These are phyloP conservation scores for Beta macrorhiza DNA, from an alignment of 179 eudicot genomes.

Conservation along the genomic window DNA sequence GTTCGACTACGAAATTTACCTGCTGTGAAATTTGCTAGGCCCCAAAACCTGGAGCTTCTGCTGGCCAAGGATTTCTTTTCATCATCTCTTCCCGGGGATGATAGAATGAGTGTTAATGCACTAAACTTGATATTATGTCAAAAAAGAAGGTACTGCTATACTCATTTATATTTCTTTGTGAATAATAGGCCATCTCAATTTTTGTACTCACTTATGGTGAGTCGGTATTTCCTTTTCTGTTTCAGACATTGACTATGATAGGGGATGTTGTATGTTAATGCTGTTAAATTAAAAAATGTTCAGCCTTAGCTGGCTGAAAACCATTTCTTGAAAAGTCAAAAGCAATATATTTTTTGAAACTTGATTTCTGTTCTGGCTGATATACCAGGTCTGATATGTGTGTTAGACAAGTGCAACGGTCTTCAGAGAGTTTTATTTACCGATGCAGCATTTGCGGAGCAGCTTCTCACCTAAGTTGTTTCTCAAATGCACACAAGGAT, in stretches of 20 bases:
- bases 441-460: constrained; percentile 84
- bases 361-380: background rate
- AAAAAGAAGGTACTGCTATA: constrained; percentile 60
- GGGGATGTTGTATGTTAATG: background rate
- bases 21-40: constrained; percentile 48
- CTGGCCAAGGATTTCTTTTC: constrained; percentile 74
- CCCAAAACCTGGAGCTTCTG: constrained; percentile 73
- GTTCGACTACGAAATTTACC: constrained; percentile 11
- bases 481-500: constrained; percentile 75
- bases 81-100: constrained; percentile 66
- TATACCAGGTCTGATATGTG: background rate
- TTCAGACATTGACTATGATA: background rate
- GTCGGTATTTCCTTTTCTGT: background rate
- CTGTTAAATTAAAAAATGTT: background rate
- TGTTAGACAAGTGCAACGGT: constrained; percentile 30
- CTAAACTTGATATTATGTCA: constrained; percentile 64
- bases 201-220: background rate
- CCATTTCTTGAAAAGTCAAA: background rate
- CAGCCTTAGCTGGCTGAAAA: background rate
- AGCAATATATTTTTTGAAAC: background rate
- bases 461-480: constrained; percentile 76
- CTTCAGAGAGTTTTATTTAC: constrained; percentile 62
- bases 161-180: background rate
- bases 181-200: background rate
- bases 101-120: constrained; percentile 51